Percentiles rank a stretch among this genome's conserved stretches.
Evolutionary conservation across 2,329 filamentous ascomycete species (phyloP).

Genomic region (Byssoonygena ceratinophila): DNA sequence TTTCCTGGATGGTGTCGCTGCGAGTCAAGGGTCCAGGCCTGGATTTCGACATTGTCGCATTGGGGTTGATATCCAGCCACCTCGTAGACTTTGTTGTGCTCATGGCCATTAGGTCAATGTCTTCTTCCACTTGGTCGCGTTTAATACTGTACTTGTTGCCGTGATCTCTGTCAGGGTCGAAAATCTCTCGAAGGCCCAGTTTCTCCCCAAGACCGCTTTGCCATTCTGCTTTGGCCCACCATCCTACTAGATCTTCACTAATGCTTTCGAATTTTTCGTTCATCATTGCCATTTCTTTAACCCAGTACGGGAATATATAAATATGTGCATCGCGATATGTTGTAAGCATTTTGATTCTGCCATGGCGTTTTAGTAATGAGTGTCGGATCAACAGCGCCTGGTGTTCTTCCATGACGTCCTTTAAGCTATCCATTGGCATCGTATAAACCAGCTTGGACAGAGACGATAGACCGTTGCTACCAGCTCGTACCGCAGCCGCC

Average conservation of each 20-base stretch:
- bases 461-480: constrained; percentile 46
- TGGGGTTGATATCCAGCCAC: constrained; percentile 9
- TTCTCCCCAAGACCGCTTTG: constrained; percentile 71
- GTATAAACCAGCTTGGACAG: constrained; percentile 74
- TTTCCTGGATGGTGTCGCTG: constrained; percentile 15
- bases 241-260: constrained; percentile 81
- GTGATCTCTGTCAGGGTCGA: constrained; percentile 40
- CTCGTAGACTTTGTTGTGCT: constrained; percentile 41
- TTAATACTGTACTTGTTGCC: constrained; percentile 33
- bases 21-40: constrained; percentile 17
- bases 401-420: constrained; percentile 67
- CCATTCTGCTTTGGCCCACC: constrained; percentile 94
- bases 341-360: constrained; percentile 67
- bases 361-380: constrained; percentile 62
- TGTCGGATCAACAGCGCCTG: constrained; percentile 60
- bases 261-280: constrained; percentile 81
- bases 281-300: constrained; percentile 67
- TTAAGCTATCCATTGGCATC: constrained; percentile 78
- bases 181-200: constrained; percentile 58
- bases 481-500: constrained; percentile 36
- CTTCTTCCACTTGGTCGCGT: constrained; percentile 38
- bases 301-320: constrained; percentile 88
- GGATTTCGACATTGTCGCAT: constrained; percentile 9
- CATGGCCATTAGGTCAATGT: constrained; percentile 45
- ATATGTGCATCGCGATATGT: constrained; percentile 85